Evolutionary conservation across 2,329 filamentous ascomycete genomes (phyloP), one percentile per base, ranked within the genome.

Genomic region (Aspergillus aculeatinus): DNA sequence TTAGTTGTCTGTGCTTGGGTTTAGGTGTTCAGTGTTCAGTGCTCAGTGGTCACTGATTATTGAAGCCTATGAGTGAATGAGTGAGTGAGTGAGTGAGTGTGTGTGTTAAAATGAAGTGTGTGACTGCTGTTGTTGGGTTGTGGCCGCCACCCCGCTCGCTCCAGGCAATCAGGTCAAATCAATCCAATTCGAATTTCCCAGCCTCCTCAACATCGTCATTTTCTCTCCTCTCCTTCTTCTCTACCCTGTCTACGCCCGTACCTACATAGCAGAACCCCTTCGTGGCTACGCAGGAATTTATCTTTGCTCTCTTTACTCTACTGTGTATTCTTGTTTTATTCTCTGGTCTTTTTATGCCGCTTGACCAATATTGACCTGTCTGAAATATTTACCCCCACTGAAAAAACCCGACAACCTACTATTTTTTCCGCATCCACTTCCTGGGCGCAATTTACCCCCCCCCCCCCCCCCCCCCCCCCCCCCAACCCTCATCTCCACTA

Each of bases 81-180:
- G 33, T 35, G 11, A 2, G 33, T 35, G 33, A 23, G 23, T 35
- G n/a, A n/a, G 12, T 35, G 10, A 2, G 31, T 35, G 31, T 35
- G 33, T 35, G 33, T 35, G 33, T 35, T 23, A 23, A 23, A 23
- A 23, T 23, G 14, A 14, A 42, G 39, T n/a, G 48, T 59, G 59
- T 53, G 52, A 58, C 49, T 49, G 48, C 52, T 35, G 44, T 51
- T 16, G 51, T 29, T 31, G 47, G 39, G 55, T 59, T 48, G 59
- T 57, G 44, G 55, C 59, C 61, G 61, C 59, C 59, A 61, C 61
- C 61, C 61, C 61, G 61, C 61, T 61, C 49, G 54, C 48, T 48
- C 31, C 50, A 44, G 27, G 50, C 39, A 58, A 49, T 25, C 54
- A 44, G 19, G 39, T 52, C 50, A 33, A 31, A 44, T 55, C 57